Base-by-base conservation (phyloP, 2,329 filamentous ascomycete species). In the Aphanoascus verrucosus region DNA sequence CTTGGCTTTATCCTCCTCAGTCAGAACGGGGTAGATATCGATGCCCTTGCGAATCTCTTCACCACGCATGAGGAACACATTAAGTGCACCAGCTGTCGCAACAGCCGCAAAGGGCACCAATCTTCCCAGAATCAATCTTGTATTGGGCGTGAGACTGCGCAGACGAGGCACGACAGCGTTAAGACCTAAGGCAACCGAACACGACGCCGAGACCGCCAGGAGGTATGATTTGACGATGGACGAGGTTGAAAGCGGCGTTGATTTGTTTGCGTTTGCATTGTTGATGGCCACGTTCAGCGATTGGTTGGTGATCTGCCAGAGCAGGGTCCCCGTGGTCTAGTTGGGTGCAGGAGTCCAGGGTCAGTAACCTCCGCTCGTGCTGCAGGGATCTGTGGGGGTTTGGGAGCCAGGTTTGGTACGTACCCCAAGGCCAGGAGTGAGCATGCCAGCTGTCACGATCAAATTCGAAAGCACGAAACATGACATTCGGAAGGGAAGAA, bases 221-320 rank as follows among this genome's bases (percentile, higher is more conserved):
- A 86, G 80, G 76, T 97, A 98, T 49, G 89, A 96, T 71, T 95
- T 84, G 57, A 84, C 80, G 58, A 98, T 83, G 61, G 88, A 86
- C 19, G 81, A 80, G 55, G 82, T 85, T 17, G 86, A 86, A 58
- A 97, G 79, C 1, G 91, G 88, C 2, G 88, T 90, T 38, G 89
- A 95, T 71, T 98, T 98, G 79, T 98, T 98, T 58, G 91, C 88
- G 69, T 98, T 98, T 66, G 91, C 87, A 68, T 83, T 89, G 78
- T 98, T 98, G 77, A 98, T 91, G 61, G 88, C 91, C 28, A 98
- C 93, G 69, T 98, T 98, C 63, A 98, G 84, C 11, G 90, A 96
- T 74, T 98, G 93, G 72, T 98, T 98, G 61, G 86, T 82, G 55
- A 96, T 82, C 73, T 98, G 93, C 93, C 93, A 98, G 60, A 85